Base-by-base conservation (phyloP, 2,329 filamentous ascomycete genomes). In the Diaporthe vexans region DNA sequence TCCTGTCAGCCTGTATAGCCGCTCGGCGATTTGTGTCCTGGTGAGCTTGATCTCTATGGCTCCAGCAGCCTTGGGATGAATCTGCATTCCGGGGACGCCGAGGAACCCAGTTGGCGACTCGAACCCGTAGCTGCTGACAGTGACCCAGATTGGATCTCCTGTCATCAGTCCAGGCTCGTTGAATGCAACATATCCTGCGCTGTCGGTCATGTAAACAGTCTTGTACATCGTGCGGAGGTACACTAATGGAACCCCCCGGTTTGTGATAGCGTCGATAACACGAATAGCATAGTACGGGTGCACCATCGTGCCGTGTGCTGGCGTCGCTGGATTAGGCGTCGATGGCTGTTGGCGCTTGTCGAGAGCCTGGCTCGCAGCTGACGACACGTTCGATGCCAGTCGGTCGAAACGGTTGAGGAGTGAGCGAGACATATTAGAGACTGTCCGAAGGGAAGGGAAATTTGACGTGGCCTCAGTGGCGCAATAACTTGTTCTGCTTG, bases 141-240 rank as follows among this genome's bases (percentile, higher is more conserved):
- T 76, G 5, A 76, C 72, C 74, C 74, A 76, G 37, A 76, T 46
- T 3, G 72, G 72, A 3, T 72, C 68, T 8, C 74, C 74, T 1
- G 61, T 72, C 74, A 76, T 76, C 15, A 76, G 19, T 2, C 74
- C 74, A 3, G 74, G 74, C 35, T 76, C 74, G 33, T 74, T 54
- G 35, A 76, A 76, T 13, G 74, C 74, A n/a, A 74, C 74, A 40
- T 74, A 76, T 40, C 74, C 74, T 4, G 74, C 74, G 69, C 74
- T 76, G 56, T 76, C 74, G 3, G 74, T 76, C 61, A 74, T 72
- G 19, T 76, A 76, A 9, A 76, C 9, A n/a, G 57, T 40, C 51
- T 72, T 76, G 61, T 72, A 76, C 6, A 72, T 76, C 51, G 72
- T 76, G 1, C 69, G 37, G 52, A 76, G 72, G 21, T 72, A 74